Base-by-base conservation (phyloP, 352 stramenopile species). In the Phytopythium mirpurense region DNA sequence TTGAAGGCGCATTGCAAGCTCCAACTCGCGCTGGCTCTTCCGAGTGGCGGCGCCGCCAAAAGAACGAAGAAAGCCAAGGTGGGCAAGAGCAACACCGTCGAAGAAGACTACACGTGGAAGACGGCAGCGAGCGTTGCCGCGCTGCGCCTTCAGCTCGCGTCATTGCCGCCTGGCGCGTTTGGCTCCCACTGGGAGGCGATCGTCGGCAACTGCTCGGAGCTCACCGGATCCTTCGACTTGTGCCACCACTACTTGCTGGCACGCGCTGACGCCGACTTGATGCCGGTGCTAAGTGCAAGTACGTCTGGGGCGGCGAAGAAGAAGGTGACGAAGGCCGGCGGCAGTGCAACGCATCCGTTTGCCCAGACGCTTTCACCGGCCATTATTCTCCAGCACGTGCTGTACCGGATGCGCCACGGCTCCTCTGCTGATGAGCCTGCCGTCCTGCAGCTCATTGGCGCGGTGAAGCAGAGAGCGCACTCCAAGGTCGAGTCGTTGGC, bases 211-310 rank as follows among this genome's bases (percentile, higher is more conserved):
- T 67, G 62, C 27, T n/a, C 59, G 1, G 51, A 65, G 7, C 43
- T 75, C 34, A 62, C 27, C 0, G 64, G 72, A 8, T 65, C 71
- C 0, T 75, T 69, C n/a, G 55, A 55, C 0, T 65, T 60, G 24
- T 54, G 86, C 15, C 54, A 80, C 27, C 67, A 87, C 27, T 90
- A 83, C 56, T 43, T 90, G n/a, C 64, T 59, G 18, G 62, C 63
- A 15, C 69, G 61, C 32, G 68, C 65, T 47, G 62, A 81, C 16
- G 49, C 77, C 14, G 68, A 83, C 55, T 57, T 88, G n/a, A 10
- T 78, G 10, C 59, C 57, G 4, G 36, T 82, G 3, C 21, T 69
- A 24, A 29, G 18, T 23, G 23, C 37, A 14, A 41, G 41, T 5
- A 27, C 14, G 24, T 41, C 49, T 14, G 36, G 34, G 2, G 40